These are phyloP conservation scores for Paramarasmius palmivorus DNA, from an alignment of 1,284 basidiomycete genomes.

Conservation along the genomic window DNA sequence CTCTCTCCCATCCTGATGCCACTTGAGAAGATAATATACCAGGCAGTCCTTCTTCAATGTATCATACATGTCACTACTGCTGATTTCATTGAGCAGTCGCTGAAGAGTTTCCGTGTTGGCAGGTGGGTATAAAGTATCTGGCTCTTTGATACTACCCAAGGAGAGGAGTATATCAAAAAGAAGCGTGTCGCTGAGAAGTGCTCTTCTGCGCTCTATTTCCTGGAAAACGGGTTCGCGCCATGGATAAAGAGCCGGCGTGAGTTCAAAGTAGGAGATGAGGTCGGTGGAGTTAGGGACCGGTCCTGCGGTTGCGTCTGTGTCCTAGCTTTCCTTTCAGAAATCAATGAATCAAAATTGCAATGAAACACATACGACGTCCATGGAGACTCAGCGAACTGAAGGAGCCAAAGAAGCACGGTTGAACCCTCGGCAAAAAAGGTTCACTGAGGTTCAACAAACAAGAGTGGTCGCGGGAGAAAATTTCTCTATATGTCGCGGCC, in stretches of 20 bases:
- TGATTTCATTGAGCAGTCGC: conserved; percentile 60
- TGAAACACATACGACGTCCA: conserved; percentile 31
- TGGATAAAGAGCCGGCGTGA: conserved; percentile 43
- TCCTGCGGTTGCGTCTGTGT: too few relatives aligned
- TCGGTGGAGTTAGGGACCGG: not conserved
- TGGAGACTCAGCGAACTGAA: conserved; percentile 14
- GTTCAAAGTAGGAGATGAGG: conserved; percentile 43
- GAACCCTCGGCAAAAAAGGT: too few relatives aligned
- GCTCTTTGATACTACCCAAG: conserved; percentile 59
- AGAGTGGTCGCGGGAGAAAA: too few relatives aligned
- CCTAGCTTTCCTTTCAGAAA: not conserved
- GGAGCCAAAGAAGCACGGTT: too few relatives aligned
- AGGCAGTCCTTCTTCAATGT: conserved; percentile 75
- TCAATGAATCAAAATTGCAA: conserved; percentile 15
- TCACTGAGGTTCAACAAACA: too few relatives aligned
- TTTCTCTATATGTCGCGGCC: too few relatives aligned
- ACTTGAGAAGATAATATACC: conserved; percentile 76
- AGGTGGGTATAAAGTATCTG: conserved; percentile 68
- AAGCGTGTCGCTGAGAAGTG: conserved; percentile 59
- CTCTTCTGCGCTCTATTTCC: conserved; percentile 63
- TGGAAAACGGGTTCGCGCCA: conserved; percentile 48
- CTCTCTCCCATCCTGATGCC: conserved; percentile 67
- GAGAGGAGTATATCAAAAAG: conserved; percentile 74
- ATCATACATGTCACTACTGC: conserved; percentile 59
- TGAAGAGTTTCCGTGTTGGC: conserved; percentile 50